Base-by-base conservation (phyloP, 1,139 yeast species). In the Hyphopichia burtonii region DNA sequence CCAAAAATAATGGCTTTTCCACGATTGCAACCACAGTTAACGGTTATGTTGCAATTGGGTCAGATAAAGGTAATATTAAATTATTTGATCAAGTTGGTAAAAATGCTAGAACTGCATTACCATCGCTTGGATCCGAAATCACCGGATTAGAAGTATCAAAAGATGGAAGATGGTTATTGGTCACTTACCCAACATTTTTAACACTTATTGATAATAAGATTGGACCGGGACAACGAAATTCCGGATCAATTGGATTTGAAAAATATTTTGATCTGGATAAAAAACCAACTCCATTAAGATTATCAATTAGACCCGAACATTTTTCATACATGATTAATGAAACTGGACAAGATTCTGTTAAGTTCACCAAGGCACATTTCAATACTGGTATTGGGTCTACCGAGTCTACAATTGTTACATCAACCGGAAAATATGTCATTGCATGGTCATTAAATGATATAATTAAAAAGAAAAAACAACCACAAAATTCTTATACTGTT, bases 111-210 rank as follows among this genome's bases (percentile, higher is more conserved):
- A 82, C 93, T 0, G 73, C 78, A 17, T 65, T 89, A 32, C 96
- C 96, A 1, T 88, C 95, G 0, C 66, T 89, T 42, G 96, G 96
- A 14, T 94, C 87, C 50, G 68, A 81, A 2, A 78, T 86, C 38
- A 65, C 73, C 38, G 86, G 86, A 20, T 54, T 87, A 22, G 91
- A 86, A 45, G 80, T 79, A 1, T 82, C 95, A 6, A 80, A 84
- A 19, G 94, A 86, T 58, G 96, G 96, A 43, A 72, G 79, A 54
- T 89, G 91, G 87, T 55, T 89, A 34, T 66, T 90, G 46, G 94
- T 90, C 1, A 89, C 96, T 0, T 86, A 93, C 66, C 69, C 74
- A 52, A 76, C 80, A 1, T 86, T 86, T 55, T 64, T 89, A 44
- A 66, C 89, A 43, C 71, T 90, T 39, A 71, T 87, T 48, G 94